These are phyloP conservation scores for Pochonia chlamydosporia DNA, from an alignment of 2,329 filamentous ascomycete species.

Conservation along the genomic window DNA sequence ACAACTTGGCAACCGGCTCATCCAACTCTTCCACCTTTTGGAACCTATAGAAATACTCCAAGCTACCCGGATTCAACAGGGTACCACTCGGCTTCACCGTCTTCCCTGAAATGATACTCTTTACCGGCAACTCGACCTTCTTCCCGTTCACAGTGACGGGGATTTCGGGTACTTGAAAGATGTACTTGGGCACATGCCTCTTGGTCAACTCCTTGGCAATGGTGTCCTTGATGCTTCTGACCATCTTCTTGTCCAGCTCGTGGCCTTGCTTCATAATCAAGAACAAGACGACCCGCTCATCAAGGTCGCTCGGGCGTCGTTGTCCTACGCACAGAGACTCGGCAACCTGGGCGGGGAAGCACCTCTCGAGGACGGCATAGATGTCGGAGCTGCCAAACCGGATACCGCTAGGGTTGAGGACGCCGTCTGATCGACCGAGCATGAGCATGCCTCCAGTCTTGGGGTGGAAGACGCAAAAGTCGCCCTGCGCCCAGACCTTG, in stretches of 20 bases:
- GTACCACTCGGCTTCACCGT: conserved; percentile 71
- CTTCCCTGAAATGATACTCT: conserved; percentile 74
- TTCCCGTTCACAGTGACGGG: conserved; percentile 79
- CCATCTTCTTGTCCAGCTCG: conserved; percentile 48
- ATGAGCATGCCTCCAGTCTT: conserved; percentile 59
- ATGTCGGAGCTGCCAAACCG: conserved; percentile 78
- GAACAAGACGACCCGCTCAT: conserved; percentile 52
- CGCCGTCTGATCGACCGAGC: conserved; percentile 69
- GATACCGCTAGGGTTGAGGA: conserved; percentile 73
- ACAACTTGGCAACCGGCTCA: conserved; percentile 25
- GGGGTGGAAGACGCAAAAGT: conserved; percentile 69
- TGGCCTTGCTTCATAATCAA: conserved; percentile 51
- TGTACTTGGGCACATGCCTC: conserved; percentile 70
- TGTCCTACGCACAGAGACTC: conserved; percentile 81
- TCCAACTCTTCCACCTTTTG: conserved; percentile 28
- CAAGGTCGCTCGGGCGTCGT: conserved; percentile 50
- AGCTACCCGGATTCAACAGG: conserved; percentile 66
- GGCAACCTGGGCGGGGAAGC: conserved; percentile 55
- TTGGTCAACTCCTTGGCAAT: conserved; percentile 64
- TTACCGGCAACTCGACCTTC: conserved; percentile 79
- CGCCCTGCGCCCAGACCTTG: conserved; percentile 75
- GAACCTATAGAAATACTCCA: conserved; percentile 77
- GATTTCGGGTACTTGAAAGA: conserved; percentile 77
- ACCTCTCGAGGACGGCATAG: conserved; percentile 64
- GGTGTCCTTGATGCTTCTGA: conserved; percentile 53